Base-by-base conservation (phyloP, 1,284 basidiomycete genomes). In the Ceratobasidium sp. region DNA sequence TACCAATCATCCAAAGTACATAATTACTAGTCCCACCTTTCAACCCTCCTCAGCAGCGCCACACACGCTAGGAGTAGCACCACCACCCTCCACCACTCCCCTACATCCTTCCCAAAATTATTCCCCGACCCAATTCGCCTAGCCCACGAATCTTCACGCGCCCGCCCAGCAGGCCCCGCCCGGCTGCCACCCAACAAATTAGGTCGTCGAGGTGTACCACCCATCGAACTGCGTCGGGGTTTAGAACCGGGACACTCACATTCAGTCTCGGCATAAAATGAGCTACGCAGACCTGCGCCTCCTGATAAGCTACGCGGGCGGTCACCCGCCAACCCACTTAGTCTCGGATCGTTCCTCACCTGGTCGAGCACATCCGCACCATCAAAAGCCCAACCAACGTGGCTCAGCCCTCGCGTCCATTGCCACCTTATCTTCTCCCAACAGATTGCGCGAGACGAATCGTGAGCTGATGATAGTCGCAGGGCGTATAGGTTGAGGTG, bases 1-100 rank as follows among this genome's bases (percentile, higher is more conserved):
- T n/a, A n/a, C n/a, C n/a, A n/a, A 78, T 76, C 22, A 77, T 77
- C 77, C 76, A 77, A 48, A 78, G 77, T 29, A 78, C 57, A 48
- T 78, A 78, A 60, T 75, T 78, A 36, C 77, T 59, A 59, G 75
- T 77, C n/a, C 77, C 63, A 36, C 76, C 75, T 29, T n/a, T n/a
- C n/a, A 45, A 31, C 53, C 22, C 50, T 27, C 31, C 66, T 29
- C 33, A 44, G 24, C 29, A 47, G 45, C 36, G 66, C 51, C 24
- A 51, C 47, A 22, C 64, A 27, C 33, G 66, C 51, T 33, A 71
- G 31, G 56, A 19, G 17, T 19, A 59, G 15, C n/a, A 17, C 15
- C n/a, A n/a, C n/a, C n/a, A 36, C 53, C 17, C 31, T 27, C 31
- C n/a, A n/a, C n/a, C 7, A 6, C 63, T 44, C 63, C 15, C 17